Base-by-base conservation (phyloP, 2,329 filamentous ascomycete genomes). In the Penicillium sclerotigenum region DNA sequence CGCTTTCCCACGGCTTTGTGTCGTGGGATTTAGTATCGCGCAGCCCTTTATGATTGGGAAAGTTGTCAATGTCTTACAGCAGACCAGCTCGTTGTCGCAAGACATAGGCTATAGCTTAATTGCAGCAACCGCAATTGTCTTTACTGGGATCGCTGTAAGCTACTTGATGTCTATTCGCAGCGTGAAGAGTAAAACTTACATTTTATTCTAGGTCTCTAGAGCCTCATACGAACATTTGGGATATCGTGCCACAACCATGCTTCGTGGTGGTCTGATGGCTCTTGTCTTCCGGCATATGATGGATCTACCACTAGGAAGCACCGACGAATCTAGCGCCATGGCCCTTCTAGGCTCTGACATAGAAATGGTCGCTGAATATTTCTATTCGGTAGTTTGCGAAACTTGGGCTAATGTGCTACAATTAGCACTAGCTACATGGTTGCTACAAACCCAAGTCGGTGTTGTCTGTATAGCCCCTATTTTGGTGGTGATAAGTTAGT, bases 331-430 rank as follows among this genome's bases (percentile, higher is more conserved):
- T 24, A 64, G 62, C 53, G 62, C 62, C 16, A 64, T 65, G 59
- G 51, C 62, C 13, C 59, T 65, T 11, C 57, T 65, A 47, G 62
- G 62, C 1, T 46, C 62, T 16, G 62, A 65, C n/a, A 58, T 65
- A 24, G 61, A 65, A 20, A 65, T 64, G 61, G 52, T 65, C 14
- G 61, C 61, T 1, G 59, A 65, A 48, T 65, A 65, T 29, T 65
- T 65, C 24, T 36, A 62, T 11, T 59, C 59, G 2, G 41, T 41
- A 73, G 53, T 62, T 14, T 64, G 61, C 41, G 70, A 71, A 48
- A 64, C 65, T 18, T 73, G 71, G 64, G 72, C 71, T 7, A 71
- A 66, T 45, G 53, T 71, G 0, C 65, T 76, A 40, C 68, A 75
- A 13, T 57, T 76, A 2, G 71, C 52, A 5, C 52, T 77, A 5